Evolutionary conservation across 2,329 filamentous ascomycete genomes (phyloP).

Genomic region (Stemphylium lycopersici): DNA sequence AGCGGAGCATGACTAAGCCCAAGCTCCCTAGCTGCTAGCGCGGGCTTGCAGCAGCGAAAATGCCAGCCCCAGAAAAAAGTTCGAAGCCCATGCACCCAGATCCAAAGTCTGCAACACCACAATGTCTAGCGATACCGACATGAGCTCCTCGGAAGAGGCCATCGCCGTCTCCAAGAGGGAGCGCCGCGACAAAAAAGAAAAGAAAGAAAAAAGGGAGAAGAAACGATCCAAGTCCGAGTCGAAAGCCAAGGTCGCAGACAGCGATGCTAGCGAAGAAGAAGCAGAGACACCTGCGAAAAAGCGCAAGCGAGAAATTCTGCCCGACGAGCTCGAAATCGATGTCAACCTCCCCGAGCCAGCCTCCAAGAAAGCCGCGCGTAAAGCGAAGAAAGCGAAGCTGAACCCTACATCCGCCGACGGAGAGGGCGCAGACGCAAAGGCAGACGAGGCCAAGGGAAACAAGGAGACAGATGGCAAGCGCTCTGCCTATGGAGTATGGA

Average conservation of each 20-base stretch:
- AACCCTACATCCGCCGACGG: slow-evolving; percentile 30
- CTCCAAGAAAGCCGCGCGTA: slow-evolving; percentile 90
- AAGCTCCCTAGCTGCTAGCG: slow-evolving; percentile 2
- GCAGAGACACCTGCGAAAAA: slow-evolving; percentile 46
- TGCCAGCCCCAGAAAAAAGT: slow-evolving; percentile 26
- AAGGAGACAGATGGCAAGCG: slow-evolving; percentile 57
- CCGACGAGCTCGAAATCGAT: slow-evolving; percentile 81
- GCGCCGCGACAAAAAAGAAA: slow-evolving; percentile 36
- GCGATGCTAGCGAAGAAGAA: slow-evolving; percentile 20
- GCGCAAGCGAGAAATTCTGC: slow-evolving; percentile 64
- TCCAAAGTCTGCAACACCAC: slow-evolving; percentile 1
- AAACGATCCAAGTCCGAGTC: slow-evolving; percentile 29
- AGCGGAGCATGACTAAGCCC: slow-evolving; percentile 21
- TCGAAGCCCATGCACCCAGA: slow-evolving; percentile 3
- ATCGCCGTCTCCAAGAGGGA: slow-evolving; percentile 25
- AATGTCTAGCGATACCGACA: slow-evolving; percentile 21
- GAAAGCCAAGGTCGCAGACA: slow-evolving; percentile 18
- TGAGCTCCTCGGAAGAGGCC: slow-evolving; percentile 15
- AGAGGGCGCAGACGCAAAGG: slow-evolving; percentile 14
- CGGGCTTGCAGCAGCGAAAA: slow-evolving; percentile 18
- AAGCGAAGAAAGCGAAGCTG: slow-evolving; percentile 81
- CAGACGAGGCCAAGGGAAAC: slow-evolving; percentile 40
- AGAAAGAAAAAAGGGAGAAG: slow-evolving; percentile 35
- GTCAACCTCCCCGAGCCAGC: slow-evolving; percentile 87
- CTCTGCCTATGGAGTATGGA: slow-evolving; percentile 88